A percentile compares a stretch with the other conserved stretches of the same genome.
Evolutionary conservation across 83 land plant genomes (phyloP).

Genomic region (Larix sibirica): DNA sequence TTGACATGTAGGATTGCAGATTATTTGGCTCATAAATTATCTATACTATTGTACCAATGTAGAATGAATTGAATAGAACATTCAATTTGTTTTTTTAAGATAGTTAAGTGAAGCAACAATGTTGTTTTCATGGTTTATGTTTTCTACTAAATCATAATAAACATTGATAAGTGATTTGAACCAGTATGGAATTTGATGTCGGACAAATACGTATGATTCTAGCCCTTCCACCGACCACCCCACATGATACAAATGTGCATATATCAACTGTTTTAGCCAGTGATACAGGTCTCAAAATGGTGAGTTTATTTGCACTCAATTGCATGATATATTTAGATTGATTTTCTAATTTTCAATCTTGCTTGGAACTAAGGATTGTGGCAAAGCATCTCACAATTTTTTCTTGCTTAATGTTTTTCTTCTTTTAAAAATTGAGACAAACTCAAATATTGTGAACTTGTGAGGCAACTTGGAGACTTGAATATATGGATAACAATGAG

Average conservation of each 20-base stretch:
- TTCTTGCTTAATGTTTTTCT: too few relatives aligned
- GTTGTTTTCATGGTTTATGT: neutral
- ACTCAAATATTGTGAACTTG: too few relatives aligned
- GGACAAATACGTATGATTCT: slow-evolving; percentile 90
- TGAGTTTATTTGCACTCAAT: slow-evolving; percentile 19
- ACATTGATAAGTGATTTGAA: slow-evolving; percentile 69
- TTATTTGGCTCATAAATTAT: neutral
- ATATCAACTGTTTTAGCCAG: slow-evolving; percentile 44
- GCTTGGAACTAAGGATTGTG: neutral
- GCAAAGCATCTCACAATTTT: neutral
- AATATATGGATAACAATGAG: too few relatives aligned
- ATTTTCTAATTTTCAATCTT: neutral
- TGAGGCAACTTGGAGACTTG: neutral
- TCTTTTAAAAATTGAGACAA: too few relatives aligned
- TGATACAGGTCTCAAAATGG: slow-evolving; percentile 90
- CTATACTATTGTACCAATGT: neutral
- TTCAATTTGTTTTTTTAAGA: neutral
- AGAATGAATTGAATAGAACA: neutral
- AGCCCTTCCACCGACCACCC: slow-evolving; percentile 67
- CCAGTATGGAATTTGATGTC: slow-evolving; percentile 70
- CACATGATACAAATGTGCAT: slow-evolving; percentile 19
- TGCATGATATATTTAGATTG: neutral
- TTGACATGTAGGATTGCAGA: neutral
- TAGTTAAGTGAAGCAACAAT: neutral
- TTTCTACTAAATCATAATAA: neutral